phyloP scores from a whole-genome alignment of 2,329 filamentous ascomycete species.

The Phialophora verrucosa region DNA sequence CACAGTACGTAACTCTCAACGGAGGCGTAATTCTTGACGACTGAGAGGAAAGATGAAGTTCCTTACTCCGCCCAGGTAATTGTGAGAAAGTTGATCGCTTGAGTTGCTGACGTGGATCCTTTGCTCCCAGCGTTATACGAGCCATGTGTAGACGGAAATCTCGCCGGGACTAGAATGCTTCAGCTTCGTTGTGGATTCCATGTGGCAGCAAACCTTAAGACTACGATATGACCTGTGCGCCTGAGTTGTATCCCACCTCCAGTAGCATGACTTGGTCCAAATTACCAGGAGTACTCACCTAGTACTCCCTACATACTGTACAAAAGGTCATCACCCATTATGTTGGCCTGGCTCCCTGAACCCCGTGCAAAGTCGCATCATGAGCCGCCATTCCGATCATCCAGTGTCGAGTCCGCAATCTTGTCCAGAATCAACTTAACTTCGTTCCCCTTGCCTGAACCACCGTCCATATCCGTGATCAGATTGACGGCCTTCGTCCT shows the following conservation, averaged over 20 bases:
- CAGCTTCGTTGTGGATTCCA: no score
- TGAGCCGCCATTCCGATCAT: constrained; percentile 1
- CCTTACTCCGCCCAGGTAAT: neutral
- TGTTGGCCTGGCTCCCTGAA: neutral
- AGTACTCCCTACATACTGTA: constrained; percentile 6
- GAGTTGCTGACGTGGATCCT: neutral
- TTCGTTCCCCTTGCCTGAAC: constrained; percentile 59
- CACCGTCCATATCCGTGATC: constrained; percentile 67
- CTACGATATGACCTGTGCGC: no score
- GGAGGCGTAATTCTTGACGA: neutral
- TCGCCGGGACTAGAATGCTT: no score
- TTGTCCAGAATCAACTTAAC: constrained; percentile 72
- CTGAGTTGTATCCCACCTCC: no score
- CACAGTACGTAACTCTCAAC: neutral
- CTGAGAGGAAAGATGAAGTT: neutral
- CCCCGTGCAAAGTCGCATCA: neutral
- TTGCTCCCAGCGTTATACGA: neutral
- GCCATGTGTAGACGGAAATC: neutral
- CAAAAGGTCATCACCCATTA: neutral
- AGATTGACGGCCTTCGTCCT: constrained; percentile 67
- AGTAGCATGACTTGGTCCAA: neutral
- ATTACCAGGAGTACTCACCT: neutral
- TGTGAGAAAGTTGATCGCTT: neutral
- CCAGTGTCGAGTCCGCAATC: constrained; percentile 49
- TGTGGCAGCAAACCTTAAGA: no score